A percentile compares a stretch with the other conserved stretches of the same genome.
Evolutionary conservation across 495 filamentous ascomycete species (phyloP).

Genomic region (Xylaria sp.): DNA sequence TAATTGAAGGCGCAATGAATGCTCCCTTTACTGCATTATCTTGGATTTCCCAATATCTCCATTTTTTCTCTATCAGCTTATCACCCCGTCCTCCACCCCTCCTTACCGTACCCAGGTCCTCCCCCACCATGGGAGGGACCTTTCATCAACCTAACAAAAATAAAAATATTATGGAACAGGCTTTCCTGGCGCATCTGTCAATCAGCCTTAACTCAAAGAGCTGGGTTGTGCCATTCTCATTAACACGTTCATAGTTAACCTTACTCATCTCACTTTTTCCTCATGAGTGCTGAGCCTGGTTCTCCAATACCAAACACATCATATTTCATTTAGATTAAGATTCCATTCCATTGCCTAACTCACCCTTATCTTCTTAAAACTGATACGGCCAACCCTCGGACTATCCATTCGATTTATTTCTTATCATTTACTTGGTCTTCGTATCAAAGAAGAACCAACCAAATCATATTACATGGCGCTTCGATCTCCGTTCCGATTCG

Average conservation of each 20-base stretch:
- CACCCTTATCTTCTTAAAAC: neutral
- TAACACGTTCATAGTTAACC: neutral
- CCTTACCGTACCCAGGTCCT: neutral
- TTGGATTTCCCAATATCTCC: neutral
- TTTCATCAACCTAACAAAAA: neutral
- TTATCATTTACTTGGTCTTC: neutral
- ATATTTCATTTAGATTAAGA: neutral
- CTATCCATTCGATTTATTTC: neutral
- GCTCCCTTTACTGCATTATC: neutral
- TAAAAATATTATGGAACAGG: slow-evolving; percentile 5
- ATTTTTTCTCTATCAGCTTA: slow-evolving; percentile 19
- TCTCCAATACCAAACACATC: neutral
- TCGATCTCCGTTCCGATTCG: neutral
- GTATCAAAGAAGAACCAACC: neutral
- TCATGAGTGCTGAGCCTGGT: neutral
- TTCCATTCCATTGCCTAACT: neutral
- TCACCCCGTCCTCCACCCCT: slow-evolving; percentile 3
- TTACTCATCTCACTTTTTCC: slow-evolving; percentile 12
- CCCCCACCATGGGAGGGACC: neutral
- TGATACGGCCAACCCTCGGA: neutral
- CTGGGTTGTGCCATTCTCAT: neutral
- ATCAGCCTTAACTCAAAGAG: neutral
- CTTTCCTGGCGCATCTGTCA: neutral
- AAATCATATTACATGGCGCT: slow-evolving; percentile 10
- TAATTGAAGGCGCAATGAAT: too few species aligned